Percentiles rank a stretch among this genome's conserved stretches.
phyloP scores from a whole-genome alignment of 441 rosid genomes.

The Corymbia citriodora region DNA sequence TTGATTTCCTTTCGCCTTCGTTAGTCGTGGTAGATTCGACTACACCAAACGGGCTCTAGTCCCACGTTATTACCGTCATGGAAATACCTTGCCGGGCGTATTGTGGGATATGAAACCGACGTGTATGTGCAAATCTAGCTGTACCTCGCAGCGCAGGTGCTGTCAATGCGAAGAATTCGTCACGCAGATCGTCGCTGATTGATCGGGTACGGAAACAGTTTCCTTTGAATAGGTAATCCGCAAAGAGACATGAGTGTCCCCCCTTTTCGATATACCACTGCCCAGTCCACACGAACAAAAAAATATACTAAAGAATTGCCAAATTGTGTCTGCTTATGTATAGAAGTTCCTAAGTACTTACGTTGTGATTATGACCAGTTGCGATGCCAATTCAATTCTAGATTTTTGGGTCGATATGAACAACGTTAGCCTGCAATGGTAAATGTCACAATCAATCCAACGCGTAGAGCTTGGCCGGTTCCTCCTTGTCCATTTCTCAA shows the following conservation, averaged over 20 bases:
- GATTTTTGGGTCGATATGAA: neutral
- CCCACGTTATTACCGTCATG: neutral
- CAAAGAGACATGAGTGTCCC: neutral
- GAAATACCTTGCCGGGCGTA: neutral
- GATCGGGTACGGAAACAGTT: neutral
- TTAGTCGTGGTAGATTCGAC: neutral
- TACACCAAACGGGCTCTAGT: neutral
- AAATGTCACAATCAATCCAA: neutral
- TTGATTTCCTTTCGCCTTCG: neutral
- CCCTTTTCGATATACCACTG: neutral
- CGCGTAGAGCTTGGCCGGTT: neutral
- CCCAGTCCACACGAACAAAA: neutral
- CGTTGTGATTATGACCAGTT: neutral
- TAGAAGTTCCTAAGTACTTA: neutral
- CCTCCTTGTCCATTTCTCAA: neutral
- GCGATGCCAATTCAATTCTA: neutral
- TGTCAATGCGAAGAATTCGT: neutral
- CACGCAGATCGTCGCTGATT: neutral
- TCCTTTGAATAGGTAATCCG: neutral
- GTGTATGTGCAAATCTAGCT: neutral
- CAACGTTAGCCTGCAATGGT: neutral
- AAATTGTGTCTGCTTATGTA: neutral
- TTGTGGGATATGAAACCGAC: neutral
- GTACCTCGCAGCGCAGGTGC: neutral
- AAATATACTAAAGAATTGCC: neutral